A percentile compares a stretch with the other conserved stretches of the same genome.
Evolutionary conservation across 441 rosid species (phyloP).

Genomic region (Francoa sonchifolia): DNA sequence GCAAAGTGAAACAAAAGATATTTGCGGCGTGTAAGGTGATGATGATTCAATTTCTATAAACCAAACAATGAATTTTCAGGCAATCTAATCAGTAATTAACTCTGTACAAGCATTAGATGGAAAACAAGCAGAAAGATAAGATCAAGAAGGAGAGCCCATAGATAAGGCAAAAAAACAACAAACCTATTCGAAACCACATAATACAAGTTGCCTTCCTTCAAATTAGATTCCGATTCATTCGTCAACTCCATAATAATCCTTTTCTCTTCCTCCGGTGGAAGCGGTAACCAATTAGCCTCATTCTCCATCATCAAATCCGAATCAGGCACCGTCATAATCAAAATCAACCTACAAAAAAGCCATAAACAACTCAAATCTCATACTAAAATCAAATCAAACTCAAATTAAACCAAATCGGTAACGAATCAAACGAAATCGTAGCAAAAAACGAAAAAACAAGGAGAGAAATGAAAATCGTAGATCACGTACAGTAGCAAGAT

Average conservation of each 20-base stretch:
- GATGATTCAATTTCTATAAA: no score
- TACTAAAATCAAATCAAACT: not conserved
- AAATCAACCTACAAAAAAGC: not conserved
- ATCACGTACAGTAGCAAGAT: no score
- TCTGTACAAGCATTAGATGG: no score
- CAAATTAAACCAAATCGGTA: not conserved
- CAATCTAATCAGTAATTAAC: no score
- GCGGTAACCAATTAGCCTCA: conserved; percentile 37
- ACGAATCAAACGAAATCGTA: no score
- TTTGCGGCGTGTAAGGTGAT: no score
- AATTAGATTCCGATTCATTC: conserved; percentile 38
- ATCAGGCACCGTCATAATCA: conserved; percentile 39
- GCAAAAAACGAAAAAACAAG: no score
- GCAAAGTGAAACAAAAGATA: no score
- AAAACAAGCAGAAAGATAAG: no score
- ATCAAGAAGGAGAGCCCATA: not conserved
- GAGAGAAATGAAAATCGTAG: no score
- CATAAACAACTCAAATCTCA: not conserved
- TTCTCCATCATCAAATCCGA: conserved; percentile 40
- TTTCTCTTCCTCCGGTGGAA: conserved; percentile 54
- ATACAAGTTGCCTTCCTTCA: conserved; percentile 64
- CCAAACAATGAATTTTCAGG: no score
- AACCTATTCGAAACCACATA: conserved; percentile 67
- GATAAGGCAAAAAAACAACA: not conserved
- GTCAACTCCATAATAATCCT: conserved; percentile 42